Base-by-base conservation (phyloP, 2,329 filamentous ascomycete genomes). In the Calycina herbarum region DNA sequence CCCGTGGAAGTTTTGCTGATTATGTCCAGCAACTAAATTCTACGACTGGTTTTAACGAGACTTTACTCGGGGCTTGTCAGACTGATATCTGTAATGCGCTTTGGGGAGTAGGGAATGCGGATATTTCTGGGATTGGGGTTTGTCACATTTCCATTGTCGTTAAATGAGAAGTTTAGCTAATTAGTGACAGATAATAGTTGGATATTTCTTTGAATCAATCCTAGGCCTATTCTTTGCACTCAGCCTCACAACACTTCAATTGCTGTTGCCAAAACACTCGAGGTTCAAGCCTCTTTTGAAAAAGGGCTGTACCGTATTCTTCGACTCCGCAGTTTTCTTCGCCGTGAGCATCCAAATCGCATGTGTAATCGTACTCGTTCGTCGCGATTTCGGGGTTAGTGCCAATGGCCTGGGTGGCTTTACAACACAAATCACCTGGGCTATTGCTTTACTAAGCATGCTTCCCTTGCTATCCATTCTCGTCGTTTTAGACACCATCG, bases 391-490 rank as follows among this genome's bases (percentile, higher is more conserved):
- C 33, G 64, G 64, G 3, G 66, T 68, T 27, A 63, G 35, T 35
- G 60, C 64, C 2, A 65, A 65, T 15, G 67, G 62, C 0, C 58
- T 66, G 1, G 67, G 67, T 6, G 67, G 62, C 8, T 63, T 68
- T 60, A 68, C 67, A 5, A 61, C 65, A 24, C 64, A 68, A 45
- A 66, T 68, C n/a, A 66, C 67, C 4, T 68, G 67, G 67, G 59
- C 62, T 5, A 63, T 68, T 15, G 59, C 67, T 1, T 27, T 68
- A 15, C 45, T 66, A 1, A 64, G 56, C 29, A 68, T 68, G 60
- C 48, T 68, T 13, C 57, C 64, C 15, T 57, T 68, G 5, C 31
- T 66, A 1, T 65, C 57, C 42, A 61, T 58, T 15, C 42, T 65
- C n/a, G 7, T 56, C 1, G 35, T 63, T 7, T 29, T 68, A 2